Base-by-base conservation (phyloP, 2,329 filamentous ascomycete species). In the Penicillium sclerotiorum region DNA sequence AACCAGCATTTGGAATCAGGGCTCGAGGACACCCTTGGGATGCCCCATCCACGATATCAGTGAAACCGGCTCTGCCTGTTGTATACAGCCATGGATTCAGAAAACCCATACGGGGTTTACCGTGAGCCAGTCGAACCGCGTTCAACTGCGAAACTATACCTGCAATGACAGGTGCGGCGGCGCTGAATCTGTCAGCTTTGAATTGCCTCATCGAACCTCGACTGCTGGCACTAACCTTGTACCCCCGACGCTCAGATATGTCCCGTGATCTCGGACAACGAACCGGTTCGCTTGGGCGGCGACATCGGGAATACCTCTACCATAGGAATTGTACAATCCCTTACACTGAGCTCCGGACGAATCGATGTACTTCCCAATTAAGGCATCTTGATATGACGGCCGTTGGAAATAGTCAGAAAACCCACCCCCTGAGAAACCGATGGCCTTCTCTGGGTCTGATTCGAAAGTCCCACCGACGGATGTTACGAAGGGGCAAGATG, bases 71-170 rank as follows among this genome's bases (percentile, higher is more conserved):
- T 51, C 68, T 66, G 17, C 72, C 74, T 30, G 71, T 53, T 20
- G 66, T 68, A 59, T 85, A 86, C 13, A 86, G 68, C 78, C 80
- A 83, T 1, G 83, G 82, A 63, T 86, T 86, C 21, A 86, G 65
- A 60, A 84, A 86, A 1, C 83, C 83, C 59, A 86, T 68, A 0
- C 73, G 61, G 6, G 77, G 65, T 62, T 78, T 77, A 1, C 81
- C 80, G n/a, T 73, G 71, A 13, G 77, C 71, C 40, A 87, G 68
- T 25, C 84, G 75, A 18, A 81, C 79, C 51, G 85, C 82, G 62
- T 89, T 89, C 43, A 90, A 67, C 30, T 88, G 76, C 1, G 81
- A 77, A 41, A 90, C 72, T 54, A 90, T 77, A 12, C 78, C 79
- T 0, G 85, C 84, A 42, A 86, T 79, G 0, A 84, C 73, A 0